Evolutionary conservation across 768 basidiomycete species (phyloP), one percentile per base, ranked within the genome.

Genomic region (Tylopilus sp.): DNA sequence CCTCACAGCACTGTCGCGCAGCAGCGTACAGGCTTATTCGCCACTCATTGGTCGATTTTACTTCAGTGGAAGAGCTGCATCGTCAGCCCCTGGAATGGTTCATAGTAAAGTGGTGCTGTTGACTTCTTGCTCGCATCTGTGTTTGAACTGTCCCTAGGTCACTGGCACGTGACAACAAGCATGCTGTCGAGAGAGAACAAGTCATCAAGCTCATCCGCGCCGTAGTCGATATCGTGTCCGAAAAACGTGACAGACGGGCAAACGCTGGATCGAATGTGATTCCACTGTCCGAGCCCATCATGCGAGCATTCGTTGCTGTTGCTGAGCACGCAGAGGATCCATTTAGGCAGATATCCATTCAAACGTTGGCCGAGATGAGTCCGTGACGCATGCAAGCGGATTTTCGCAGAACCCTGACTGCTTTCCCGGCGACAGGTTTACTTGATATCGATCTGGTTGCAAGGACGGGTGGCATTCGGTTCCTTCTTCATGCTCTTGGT

Each of bases 301-400:
- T 98, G 73, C 83, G 97, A 29, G 89, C 92, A 12, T 73, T 98
- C n/a, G 83, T 98, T 36, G 91, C 95, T 10, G 83, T 97, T 13
- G 93, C 95, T 0, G 97, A 99, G 67, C 89, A 92, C 52, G 77
- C 82, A 11, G 97, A 98, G 58, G 97, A 98, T 62, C 86, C 89
- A 1, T 89, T 98, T 63, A 78, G 88, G 52, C 76, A 80, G 1
- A 82, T 92, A 45, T 90, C 86, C 42, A 78, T 98, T 29, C 85
- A 94, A 69, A 97, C 92, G 0, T 71, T 99, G 49, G 80, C 89
- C 0, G 97, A 98, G 74, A 89, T 98, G 46, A 73, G 95, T 95
- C 58, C 60, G 89, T 68, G 42, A 54, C 33, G 49, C 33, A 42
- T 31, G 25, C 44, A 30, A 45, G 53, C 40, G 31, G 52, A 42